Conservation (phyloP, 1,284 basidiomycete genomes). For the Pyrrhoderma noxium region DNA sequence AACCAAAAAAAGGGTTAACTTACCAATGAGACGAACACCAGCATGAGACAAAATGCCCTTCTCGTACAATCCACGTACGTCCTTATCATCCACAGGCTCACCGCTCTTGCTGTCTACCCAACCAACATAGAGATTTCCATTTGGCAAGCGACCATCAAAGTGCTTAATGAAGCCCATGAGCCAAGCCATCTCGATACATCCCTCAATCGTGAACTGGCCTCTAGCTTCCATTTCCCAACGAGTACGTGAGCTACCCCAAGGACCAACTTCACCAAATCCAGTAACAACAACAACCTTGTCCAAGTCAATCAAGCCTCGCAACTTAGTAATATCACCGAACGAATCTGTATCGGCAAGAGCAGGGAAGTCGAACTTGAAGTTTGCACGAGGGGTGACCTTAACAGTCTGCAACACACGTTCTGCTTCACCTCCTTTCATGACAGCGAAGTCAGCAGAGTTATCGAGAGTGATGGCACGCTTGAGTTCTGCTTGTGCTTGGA, state of each 20-base stretch:
- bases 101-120: slow-evolving; percentile 96
- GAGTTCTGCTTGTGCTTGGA: slow-evolving; percentile 75
- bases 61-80: slow-evolving; percentile 90
- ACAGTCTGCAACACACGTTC: slow-evolving; percentile 92
- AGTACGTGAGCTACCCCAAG: slow-evolving; percentile 97
- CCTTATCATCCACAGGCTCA: slow-evolving; percentile 98
- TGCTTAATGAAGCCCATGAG: slow-evolving; percentile 99
- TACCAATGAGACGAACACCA: slow-evolving; percentile 94
- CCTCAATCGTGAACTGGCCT: slow-evolving; percentile 92
- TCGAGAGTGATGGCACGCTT: slow-evolving; percentile 91
- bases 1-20: slow-evolving; percentile 24
- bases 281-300: slow-evolving; percentile 95
- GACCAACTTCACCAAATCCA: slow-evolving; percentile 97
- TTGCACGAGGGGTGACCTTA: slow-evolving; percentile 90
- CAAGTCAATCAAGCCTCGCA: slow-evolving; percentile 86
- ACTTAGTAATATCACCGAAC: slow-evolving; percentile 65
- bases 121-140: slow-evolving; percentile 88
- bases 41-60: slow-evolving; percentile 88
- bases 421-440: slow-evolving; percentile 85
- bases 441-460: slow-evolving; percentile 92
- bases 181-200: slow-evolving; percentile 99
- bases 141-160: slow-evolving; percentile 93
- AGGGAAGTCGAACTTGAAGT: slow-evolving; percentile 96
- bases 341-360: slow-evolving; percentile 59
- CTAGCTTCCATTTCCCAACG: slow-evolving; percentile 98